phyloP scores from a whole-genome alignment of 352 stramenopile species.

The Phytophthora crassamura region DNA sequence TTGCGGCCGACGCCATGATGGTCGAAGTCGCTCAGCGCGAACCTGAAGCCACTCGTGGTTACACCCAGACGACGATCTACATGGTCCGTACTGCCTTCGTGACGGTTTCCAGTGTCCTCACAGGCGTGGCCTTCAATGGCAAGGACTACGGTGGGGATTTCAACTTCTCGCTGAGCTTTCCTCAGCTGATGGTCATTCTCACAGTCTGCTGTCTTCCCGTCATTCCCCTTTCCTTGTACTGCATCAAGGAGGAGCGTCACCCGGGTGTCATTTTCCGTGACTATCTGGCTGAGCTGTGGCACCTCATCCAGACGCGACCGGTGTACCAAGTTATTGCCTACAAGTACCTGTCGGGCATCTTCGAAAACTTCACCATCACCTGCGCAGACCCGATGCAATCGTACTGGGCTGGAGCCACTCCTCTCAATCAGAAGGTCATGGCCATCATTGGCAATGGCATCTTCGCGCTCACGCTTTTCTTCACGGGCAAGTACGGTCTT shows the following conservation, averaged over 20 bases:
- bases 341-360: conserved; percentile 45
- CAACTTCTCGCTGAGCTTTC: conserved; percentile 52
- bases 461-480: conserved; percentile 41
- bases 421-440: conserved; percentile 47
- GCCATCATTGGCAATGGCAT: conserved; percentile 44
- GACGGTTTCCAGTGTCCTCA: conserved; percentile 39
- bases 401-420: conserved; percentile 38
- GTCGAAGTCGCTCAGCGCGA: conserved; percentile 47
- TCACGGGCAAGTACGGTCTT: conserved; percentile 41
- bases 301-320: conserved; percentile 38
- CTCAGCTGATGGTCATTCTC: conserved; percentile 50
- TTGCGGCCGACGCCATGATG: conserved; percentile 47
- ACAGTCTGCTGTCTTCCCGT: conserved; percentile 40
- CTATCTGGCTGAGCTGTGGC: conserved; percentile 49
- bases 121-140: conserved; percentile 51
- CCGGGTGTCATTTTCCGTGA: conserved; percentile 36
- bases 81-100: conserved; percentile 49
- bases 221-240: conserved; percentile 54
- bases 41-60: conserved; percentile 30
- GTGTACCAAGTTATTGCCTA: conserved; percentile 52
- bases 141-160: conserved; percentile 57
- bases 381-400: conserved; percentile 37
- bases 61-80: conserved; percentile 42
- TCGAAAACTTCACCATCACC: conserved; percentile 47
- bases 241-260: conserved; percentile 50